Conservation (phyloP, 208 protist species). For the Naegleria gruberi region DNA sequence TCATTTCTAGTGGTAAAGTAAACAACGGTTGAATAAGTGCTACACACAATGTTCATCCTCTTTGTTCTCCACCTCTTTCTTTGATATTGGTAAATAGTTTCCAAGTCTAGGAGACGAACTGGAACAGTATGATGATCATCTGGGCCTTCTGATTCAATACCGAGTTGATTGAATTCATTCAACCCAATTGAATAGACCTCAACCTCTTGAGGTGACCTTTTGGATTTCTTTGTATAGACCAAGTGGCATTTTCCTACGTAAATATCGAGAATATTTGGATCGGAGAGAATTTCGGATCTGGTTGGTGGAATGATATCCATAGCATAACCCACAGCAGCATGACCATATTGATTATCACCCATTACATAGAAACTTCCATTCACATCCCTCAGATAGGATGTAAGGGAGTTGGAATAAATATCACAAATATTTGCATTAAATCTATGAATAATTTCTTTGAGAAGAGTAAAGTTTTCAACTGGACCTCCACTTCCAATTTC, state of each 20-base stretch:
- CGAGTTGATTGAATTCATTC: not conserved
- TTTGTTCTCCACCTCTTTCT: not conserved
- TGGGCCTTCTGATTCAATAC: not conserved
- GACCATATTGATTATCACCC: not conserved
- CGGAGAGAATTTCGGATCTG: not conserved
- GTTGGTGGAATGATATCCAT: not conserved
- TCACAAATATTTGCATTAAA: not conserved
- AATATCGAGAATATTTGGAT: not conserved
- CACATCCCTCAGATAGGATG: not conserved
- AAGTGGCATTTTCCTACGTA: not conserved
- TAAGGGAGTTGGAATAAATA: not conserved
- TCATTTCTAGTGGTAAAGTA: not conserved
- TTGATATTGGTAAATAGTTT: not conserved
- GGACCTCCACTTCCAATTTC: not conserved
- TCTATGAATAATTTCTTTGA: not conserved
- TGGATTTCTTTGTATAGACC: not conserved
- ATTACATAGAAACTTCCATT: not conserved
- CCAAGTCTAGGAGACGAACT: not conserved
- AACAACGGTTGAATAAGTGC: not conserved
- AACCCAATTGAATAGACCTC: not conserved
- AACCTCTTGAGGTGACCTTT: not conserved
- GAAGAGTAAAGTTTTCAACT: not conserved
- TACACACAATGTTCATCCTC: not conserved
- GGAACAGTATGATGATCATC: not conserved
- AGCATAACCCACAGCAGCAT: not conserved